phyloP scores from a whole-genome alignment of 306 rosid genomes.

The Astragalus glycyphyllos region DNA sequence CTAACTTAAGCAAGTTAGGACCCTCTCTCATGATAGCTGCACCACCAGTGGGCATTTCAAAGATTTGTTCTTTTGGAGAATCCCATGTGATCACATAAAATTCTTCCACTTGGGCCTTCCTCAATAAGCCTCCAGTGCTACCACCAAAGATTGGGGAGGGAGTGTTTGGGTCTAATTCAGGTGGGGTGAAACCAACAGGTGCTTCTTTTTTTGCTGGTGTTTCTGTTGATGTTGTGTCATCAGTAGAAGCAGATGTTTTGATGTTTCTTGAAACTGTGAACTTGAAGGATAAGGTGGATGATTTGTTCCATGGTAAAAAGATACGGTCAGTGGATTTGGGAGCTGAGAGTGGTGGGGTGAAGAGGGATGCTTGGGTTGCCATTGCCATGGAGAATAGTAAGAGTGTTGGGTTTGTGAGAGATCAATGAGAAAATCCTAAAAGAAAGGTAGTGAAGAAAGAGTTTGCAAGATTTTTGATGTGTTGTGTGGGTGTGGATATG shows the following conservation, averaged over 20 bases:
- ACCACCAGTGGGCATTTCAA: constrained; percentile 99
- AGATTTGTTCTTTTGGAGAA: constrained; percentile 89
- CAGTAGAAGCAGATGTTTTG: constrained; percentile 48
- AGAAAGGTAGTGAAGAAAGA: neutral
- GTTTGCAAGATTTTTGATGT: constrained; percentile 45
- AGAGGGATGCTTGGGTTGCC: constrained; percentile 90
- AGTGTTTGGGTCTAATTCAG: constrained; percentile 85
- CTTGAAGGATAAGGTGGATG: constrained; percentile 51
- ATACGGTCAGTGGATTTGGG: constrained; percentile 49
- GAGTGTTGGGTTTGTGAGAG: constrained; percentile 11
- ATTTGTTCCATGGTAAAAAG: constrained; percentile 60
- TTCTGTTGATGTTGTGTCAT: constrained; percentile 34
- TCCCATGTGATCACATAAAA: constrained; percentile 97
- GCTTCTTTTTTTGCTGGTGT: constrained; percentile 52
- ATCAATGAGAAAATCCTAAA: neutral
- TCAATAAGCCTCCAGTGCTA: constrained; percentile 87
- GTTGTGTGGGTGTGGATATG: constrained; percentile 51
- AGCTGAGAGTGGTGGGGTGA: constrained; percentile 64
- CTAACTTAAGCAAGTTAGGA: constrained; percentile 82
- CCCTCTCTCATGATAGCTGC: constrained; percentile 98
- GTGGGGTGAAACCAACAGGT: constrained; percentile 94
- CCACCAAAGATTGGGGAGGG: constrained; percentile 96
- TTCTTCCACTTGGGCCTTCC: constrained; percentile 96
- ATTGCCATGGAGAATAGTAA: constrained; percentile 58
- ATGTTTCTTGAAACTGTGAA: constrained; percentile 38